phyloP scores from a whole-genome alignment of 163 green algal genomes.

The Scenedesmus sp. region DNA sequence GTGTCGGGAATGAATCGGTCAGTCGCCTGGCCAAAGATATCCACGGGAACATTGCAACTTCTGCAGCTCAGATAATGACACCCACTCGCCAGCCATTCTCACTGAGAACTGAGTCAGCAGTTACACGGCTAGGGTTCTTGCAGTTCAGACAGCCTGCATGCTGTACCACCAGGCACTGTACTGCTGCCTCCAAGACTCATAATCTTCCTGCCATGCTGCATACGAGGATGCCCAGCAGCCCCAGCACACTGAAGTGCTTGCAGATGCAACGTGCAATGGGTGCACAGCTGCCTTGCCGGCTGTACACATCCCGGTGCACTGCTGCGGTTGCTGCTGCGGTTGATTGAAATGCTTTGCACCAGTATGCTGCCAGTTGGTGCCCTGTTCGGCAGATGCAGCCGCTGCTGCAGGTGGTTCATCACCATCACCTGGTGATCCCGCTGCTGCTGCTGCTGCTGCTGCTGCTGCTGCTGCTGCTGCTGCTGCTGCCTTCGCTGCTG shows the following conservation, averaged over 20 bases:
- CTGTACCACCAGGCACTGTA: conserved; percentile 25
- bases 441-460: not conserved
- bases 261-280: not conserved
- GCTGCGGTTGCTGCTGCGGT: not conserved
- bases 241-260: not conserved
- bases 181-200: conserved; percentile 32
- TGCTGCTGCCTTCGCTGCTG: not conserved
- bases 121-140: not conserved
- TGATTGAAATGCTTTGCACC: not conserved
- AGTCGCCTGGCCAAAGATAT: too few species aligned
- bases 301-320: not conserved
- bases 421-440: not conserved
- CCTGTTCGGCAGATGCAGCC: not conserved
- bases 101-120: too few species aligned
- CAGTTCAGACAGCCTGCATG: not conserved
- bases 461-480: not conserved
- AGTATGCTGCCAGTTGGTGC: not conserved
- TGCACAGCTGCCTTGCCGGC: not conserved
- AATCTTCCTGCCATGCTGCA: conserved; percentile 28
- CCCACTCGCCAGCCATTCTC: not conserved
- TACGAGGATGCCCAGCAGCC: conserved; percentile 27
- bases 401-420: not conserved
- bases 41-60: too few species aligned
- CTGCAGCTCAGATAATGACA: not conserved
- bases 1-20: too few species aligned